Conservation (phyloP, 2,329 filamentous ascomycete genomes). For the Tolypocladium ophioglossoides region DNA sequence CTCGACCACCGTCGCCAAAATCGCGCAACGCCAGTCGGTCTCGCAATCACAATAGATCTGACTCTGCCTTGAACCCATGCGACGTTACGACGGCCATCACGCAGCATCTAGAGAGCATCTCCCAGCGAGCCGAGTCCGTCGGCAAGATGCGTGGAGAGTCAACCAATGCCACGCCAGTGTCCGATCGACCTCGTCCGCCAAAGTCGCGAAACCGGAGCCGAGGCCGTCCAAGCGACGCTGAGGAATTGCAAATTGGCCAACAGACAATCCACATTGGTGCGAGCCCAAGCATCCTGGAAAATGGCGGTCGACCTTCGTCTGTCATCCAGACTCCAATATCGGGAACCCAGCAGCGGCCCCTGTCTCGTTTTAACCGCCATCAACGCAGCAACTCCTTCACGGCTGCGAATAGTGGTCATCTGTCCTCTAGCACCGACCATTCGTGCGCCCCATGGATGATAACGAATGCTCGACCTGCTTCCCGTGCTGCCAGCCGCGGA, state of each 20-base stretch:
- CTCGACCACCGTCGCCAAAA: constrained; percentile 20
- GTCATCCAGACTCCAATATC: not conserved
- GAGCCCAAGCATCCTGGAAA: constrained; percentile 15
- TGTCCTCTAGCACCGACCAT: not conserved
- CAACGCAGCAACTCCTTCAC: not conserved
- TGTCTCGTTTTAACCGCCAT: not conserved
- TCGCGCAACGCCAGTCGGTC: constrained; percentile 24
- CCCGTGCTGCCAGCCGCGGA: constrained; percentile 2
- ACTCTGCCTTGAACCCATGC: constrained; percentile 8
- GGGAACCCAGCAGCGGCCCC: constrained; percentile 1
- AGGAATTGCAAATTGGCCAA: not conserved
- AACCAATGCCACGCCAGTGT: not conserved
- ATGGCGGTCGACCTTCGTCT: not conserved
- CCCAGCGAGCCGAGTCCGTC: constrained; percentile 13
- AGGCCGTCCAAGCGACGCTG: constrained; percentile 2
- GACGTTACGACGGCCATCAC: constrained; percentile 5
- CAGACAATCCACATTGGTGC: constrained; percentile 13
- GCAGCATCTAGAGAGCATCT: constrained; percentile 13
- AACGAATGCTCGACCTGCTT: not conserved
- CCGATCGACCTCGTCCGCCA: constrained; percentile 4
- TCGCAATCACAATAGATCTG: constrained; percentile 10
- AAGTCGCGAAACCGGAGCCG: constrained; percentile 10
- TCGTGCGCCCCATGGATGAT: not conserved
- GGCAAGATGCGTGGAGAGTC: constrained; percentile 4
- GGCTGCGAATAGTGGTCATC: not conserved